These are phyloP conservation scores for Starmerella lactis-condensi DNA, from an alignment of 805 yeast species.

Conservation along the genomic window DNA sequence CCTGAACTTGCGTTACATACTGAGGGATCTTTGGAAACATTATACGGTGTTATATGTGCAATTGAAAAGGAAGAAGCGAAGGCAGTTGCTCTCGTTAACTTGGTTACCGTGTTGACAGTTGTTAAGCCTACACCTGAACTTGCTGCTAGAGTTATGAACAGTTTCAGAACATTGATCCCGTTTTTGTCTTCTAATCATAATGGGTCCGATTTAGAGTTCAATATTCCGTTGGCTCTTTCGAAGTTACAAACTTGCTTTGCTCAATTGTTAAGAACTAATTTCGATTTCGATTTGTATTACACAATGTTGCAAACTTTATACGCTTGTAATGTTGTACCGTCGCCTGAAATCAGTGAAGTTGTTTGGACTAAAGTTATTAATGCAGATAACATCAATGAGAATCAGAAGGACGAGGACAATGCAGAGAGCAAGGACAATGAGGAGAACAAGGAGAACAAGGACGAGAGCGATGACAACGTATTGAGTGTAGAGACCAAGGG, in stretches of 20 bases:
- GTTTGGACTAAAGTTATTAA: constrained; percentile 6
- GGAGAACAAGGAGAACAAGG: constrained; percentile 3
- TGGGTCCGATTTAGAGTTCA: constrained; percentile 46
- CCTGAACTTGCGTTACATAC: constrained; percentile 35
- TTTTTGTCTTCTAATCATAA: constrained; percentile 29
- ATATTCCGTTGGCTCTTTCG: constrained; percentile 48
- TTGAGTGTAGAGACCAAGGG: neutral
- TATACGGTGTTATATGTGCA: constrained; percentile 31
- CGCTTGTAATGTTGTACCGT: neutral
- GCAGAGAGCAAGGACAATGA: neutral
- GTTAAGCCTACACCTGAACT: constrained; percentile 3
- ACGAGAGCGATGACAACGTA: constrained; percentile 29
- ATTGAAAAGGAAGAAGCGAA: constrained; percentile 37
- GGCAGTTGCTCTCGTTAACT: constrained; percentile 51
- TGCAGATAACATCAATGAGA: neutral
- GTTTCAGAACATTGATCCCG: constrained; percentile 30
- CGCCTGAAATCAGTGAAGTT: constrained; percentile 2
- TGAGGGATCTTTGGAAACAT: constrained; percentile 32
- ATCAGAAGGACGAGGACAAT: neutral
- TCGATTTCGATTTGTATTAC: constrained; percentile 7
- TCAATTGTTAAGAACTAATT: neutral
- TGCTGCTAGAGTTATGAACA: constrained; percentile 18
- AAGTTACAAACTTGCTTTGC: constrained; percentile 36
- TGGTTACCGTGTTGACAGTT: constrained; percentile 27
- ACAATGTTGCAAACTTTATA: constrained; percentile 3